phyloP scores from a whole-genome alignment of 2,329 filamentous ascomycete species.

The Cytospora mali region DNA sequence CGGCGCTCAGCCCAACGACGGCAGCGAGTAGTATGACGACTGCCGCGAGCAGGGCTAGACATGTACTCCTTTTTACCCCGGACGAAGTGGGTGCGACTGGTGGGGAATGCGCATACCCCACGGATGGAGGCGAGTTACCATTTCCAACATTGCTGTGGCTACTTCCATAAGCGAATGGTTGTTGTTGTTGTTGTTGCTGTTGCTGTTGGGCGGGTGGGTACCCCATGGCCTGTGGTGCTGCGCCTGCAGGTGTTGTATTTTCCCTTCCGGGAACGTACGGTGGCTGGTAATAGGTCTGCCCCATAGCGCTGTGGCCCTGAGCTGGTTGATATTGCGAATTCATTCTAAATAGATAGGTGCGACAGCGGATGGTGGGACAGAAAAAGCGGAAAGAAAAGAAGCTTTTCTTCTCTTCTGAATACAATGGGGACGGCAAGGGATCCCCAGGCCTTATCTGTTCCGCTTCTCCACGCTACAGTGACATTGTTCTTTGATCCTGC shows the following conservation, averaged over 20 bases:
- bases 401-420: background rate
- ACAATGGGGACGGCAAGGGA: background rate
- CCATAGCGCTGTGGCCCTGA: background rate
- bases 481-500: background rate
- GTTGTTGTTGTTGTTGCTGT: conserved; percentile 17
- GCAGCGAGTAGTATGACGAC: conserved; percentile 30
- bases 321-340: conserved; percentile 11
- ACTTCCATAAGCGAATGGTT: background rate
- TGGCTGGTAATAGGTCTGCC: conserved; percentile 4
- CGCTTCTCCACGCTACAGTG: background rate
- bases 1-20: conserved; percentile 36
- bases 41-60: conserved; percentile 27
- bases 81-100: conserved; percentile 15
- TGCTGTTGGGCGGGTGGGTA: conserved; percentile 6
- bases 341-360: conserved; percentile 1
- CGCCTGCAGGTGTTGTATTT: background rate
- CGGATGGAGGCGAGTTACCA: background rate
- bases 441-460: conserved; percentile 6
- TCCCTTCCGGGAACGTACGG: conserved; percentile 1
- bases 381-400: background rate
- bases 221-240: conserved; percentile 7
- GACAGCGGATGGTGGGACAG: background rate
- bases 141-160: background rate
- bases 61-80: conserved; percentile 31
- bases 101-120: conserved; percentile 11